Evolutionary conservation across 352 stramenopile genomes (phyloP).

Genomic region (Phytophthora megakarya): DNA sequence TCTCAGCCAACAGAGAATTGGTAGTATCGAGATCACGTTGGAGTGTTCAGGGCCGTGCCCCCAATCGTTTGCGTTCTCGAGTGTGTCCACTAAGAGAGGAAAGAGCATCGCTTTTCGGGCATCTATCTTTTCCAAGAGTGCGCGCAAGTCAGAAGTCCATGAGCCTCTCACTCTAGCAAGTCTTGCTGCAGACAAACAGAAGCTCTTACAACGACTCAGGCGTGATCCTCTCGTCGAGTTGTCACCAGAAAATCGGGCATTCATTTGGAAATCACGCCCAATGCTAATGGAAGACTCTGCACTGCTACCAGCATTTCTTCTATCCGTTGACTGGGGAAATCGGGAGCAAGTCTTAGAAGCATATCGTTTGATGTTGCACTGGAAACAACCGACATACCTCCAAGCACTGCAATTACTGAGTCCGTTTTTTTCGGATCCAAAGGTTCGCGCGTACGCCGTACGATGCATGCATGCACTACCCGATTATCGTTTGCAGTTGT

Average conservation of each 20-base stretch:
- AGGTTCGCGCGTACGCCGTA: slow-evolving; percentile 93
- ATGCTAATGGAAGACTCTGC: slow-evolving; percentile 69
- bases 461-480: slow-evolving; percentile 86
- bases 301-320: slow-evolving; percentile 84
- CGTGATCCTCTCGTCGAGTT: slow-evolving; percentile 71
- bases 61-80: slow-evolving; percentile 69
- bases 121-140: slow-evolving; percentile 65
- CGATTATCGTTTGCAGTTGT: slow-evolving; percentile 88
- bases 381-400: slow-evolving; percentile 79
- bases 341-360: slow-evolving; percentile 78
- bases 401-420: slow-evolving; percentile 90
- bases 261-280: slow-evolving; percentile 76
- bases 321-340: slow-evolving; percentile 86
- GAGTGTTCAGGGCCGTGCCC: slow-evolving; percentile 47
- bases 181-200: slow-evolving; percentile 43
- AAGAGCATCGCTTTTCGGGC: slow-evolving; percentile 63
- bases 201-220: slow-evolving; percentile 56
- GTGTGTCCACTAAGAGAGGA: slow-evolving; percentile 44
- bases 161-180: slow-evolving; percentile 27
- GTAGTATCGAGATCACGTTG: slow-evolving; percentile 49
- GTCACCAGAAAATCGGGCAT: slow-evolving; percentile 55
- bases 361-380: slow-evolving; percentile 79
- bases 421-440: slow-evolving; percentile 86
- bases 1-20: slow-evolving; percentile 41
- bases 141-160: slow-evolving; percentile 12